A percentile compares a stretch with the other conserved stretches of the same genome.
Evolutionary conservation across 305 asterid genomes (phyloP).

Genomic region (Fraxinus albicans): DNA sequence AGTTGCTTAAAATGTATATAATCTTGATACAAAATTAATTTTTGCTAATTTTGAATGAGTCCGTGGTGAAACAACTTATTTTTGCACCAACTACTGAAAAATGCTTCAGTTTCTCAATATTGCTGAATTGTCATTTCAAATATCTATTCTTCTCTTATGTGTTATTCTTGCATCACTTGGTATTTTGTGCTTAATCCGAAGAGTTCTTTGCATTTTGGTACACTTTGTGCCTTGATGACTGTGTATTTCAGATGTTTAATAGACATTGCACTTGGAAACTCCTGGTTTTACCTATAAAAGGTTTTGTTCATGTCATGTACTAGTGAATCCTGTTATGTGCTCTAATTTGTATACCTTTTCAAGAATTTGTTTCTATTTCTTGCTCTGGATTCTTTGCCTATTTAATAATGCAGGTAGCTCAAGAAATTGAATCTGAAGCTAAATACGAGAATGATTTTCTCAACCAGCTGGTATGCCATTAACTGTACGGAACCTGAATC

Average conservation of each 20-base stretch:
- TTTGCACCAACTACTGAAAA: neutral
- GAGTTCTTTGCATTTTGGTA: neutral
- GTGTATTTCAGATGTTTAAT: neutral
- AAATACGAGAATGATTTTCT: slow-evolving; percentile 80
- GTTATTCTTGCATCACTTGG: neutral
- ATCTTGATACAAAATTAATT: neutral
- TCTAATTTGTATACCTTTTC: neutral
- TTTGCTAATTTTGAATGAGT: neutral
- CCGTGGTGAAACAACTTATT: neutral
- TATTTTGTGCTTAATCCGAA: neutral
- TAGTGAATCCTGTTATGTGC: slow-evolving; percentile 3
- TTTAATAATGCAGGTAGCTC: slow-evolving; percentile 66
- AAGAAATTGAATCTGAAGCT: slow-evolving; percentile 72
- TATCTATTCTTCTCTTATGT: neutral
- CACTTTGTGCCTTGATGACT: neutral
- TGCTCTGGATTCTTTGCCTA: slow-evolving; percentile 14
- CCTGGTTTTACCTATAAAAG: slow-evolving; percentile 1
- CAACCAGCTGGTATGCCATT: slow-evolving; percentile 73
- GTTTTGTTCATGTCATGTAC: neutral
- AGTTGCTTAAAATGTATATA: neutral
- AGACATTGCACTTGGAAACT: neutral
- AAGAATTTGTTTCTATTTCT: slow-evolving; percentile 3
- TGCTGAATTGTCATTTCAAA: neutral
- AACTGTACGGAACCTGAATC: slow-evolving; percentile 9
- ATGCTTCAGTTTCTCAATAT: neutral